Evolutionary conservation across 495 filamentous ascomycete genomes (phyloP).

Genomic region (Penicillium bialowiezense): DNA sequence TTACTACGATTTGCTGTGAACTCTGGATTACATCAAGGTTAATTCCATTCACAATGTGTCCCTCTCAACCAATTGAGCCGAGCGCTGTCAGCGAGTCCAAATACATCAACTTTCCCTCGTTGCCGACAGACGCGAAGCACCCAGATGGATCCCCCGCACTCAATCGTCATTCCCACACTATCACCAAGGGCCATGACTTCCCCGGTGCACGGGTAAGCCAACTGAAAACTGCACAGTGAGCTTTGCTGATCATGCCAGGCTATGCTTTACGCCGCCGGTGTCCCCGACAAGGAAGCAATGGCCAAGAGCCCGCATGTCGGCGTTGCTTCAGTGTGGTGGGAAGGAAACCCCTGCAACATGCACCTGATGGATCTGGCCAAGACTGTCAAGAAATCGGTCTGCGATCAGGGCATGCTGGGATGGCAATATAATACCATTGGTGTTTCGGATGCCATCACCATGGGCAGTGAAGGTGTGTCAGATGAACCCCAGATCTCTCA

Average conservation of each 20-base stretch:
- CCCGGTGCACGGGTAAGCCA: conserved; percentile 78
- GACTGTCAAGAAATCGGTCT: conserved; percentile 79
- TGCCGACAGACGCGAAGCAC: conserved; percentile 53
- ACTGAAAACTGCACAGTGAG: neutral
- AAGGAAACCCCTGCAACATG: conserved; percentile 89
- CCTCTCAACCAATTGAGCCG: conserved; percentile 19
- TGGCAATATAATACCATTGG: conserved; percentile 96
- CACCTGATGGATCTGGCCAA: conserved; percentile 80
- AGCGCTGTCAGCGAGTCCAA: conserved; percentile 42
- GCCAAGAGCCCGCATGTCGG: conserved; percentile 89
- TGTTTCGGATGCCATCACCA: conserved; percentile 91
- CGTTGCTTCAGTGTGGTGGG: conserved; percentile 92
- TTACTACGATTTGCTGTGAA: neutral
- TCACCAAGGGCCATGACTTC: conserved; percentile 84
- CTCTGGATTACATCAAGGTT: neutral
- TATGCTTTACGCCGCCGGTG: conserved; percentile 94
- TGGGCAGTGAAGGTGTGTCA: conserved; percentile 83
- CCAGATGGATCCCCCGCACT: conserved; percentile 61
- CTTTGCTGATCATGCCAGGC: conserved; percentile 50
- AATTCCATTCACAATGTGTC: conserved; percentile 25
- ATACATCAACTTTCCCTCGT: conserved; percentile 60
- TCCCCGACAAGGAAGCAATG: conserved; percentile 81
- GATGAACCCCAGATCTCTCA: neutral
- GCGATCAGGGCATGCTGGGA: conserved; percentile 82
- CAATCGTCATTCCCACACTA: conserved; percentile 68